Evolutionary conservation across 495 filamentous ascomycete species (phyloP).

Genomic region (Penicillium herquei): DNA sequence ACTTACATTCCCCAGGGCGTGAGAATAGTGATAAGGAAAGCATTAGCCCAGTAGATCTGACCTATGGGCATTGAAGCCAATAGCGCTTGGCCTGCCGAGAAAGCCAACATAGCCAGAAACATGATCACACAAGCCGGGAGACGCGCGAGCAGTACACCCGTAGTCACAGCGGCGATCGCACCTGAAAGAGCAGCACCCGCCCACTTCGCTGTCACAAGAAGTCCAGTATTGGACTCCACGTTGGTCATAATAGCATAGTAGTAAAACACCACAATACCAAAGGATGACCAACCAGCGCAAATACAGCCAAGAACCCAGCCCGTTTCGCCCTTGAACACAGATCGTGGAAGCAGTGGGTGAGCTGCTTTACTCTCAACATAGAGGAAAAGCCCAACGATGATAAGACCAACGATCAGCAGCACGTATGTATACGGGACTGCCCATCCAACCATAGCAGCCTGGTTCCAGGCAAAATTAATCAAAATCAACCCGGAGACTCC

Average conservation of each 20-base stretch:
- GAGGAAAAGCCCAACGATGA: conserved; percentile 50
- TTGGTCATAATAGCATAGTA: conserved; percentile 38
- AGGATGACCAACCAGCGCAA: conserved; percentile 56
- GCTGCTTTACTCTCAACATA: conserved; percentile 47
- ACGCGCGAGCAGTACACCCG: conserved; percentile 40
- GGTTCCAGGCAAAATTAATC: conserved; percentile 63
- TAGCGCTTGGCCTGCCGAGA: conserved; percentile 37
- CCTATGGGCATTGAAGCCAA: conserved; percentile 34
- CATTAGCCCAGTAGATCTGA: conserved; percentile 45
- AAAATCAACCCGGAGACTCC: conserved; percentile 57
- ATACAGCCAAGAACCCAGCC: conserved; percentile 56
- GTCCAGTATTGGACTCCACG: conserved; percentile 30
- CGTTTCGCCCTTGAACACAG: conserved; percentile 46
- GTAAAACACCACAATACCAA: conserved; percentile 52
- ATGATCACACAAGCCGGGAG: conserved; percentile 46
- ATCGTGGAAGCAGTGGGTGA: conserved; percentile 54
- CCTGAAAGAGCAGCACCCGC: conserved; percentile 38
- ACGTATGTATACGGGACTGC: conserved; percentile 49
- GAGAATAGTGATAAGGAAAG: conserved; percentile 46
- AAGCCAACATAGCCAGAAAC: conserved; percentile 44
- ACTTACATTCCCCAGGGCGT: conserved; percentile 57
- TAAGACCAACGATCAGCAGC: conserved; percentile 53
- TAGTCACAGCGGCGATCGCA: conserved; percentile 38
- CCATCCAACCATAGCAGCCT: conserved; percentile 60
- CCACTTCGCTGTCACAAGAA: conserved; percentile 38